phyloP scores from a whole-genome alignment of 805 yeast genomes.

The Metschnikowia matae region DNA sequence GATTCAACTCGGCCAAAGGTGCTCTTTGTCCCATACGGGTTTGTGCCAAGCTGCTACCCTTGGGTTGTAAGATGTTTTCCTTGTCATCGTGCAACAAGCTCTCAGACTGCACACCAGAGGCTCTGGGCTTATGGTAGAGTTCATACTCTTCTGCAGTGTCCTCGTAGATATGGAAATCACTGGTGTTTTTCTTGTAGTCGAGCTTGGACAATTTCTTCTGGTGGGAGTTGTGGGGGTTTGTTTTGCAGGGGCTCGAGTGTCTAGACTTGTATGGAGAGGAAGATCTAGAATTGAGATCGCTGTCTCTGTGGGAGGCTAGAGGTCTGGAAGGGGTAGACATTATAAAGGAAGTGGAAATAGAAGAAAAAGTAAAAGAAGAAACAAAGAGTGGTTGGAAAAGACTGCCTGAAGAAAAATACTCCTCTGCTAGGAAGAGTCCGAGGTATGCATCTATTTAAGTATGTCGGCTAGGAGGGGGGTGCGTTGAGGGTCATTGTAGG shows the following conservation, averaged over 20 bases:
- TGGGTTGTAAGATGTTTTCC: conserved; percentile 40
- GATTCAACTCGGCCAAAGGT: conserved; percentile 28
- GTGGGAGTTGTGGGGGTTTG: conserved; percentile 7
- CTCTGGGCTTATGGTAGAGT: conserved; percentile 11
- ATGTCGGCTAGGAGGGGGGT: background rate
- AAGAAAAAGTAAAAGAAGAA: background rate
- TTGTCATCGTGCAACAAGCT: conserved; percentile 29
- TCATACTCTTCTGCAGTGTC: conserved; percentile 14
- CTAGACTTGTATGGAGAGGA: conserved; percentile 16
- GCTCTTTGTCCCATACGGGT: conserved; percentile 14
- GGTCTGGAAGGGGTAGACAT: conserved; percentile 16
- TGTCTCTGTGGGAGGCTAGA: conserved; percentile 16
- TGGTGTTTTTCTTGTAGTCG: conserved; percentile 4
- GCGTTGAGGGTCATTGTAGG: background rate
- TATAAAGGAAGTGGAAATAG: background rate
- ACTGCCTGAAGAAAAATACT: background rate
- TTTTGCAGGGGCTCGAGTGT: conserved; percentile 11
- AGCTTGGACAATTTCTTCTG: conserved; percentile 12
- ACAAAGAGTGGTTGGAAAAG: background rate
- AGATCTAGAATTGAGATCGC: conserved; percentile 14
- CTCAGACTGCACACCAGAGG: background rate
- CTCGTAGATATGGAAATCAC: conserved; percentile 16
- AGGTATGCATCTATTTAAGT: background rate
- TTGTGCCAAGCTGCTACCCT: conserved; percentile 13
- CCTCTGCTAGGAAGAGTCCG: background rate